phyloP scores from a whole-genome alignment of 177 flowering plant genomes.

The Vitis hybrid region DNA sequence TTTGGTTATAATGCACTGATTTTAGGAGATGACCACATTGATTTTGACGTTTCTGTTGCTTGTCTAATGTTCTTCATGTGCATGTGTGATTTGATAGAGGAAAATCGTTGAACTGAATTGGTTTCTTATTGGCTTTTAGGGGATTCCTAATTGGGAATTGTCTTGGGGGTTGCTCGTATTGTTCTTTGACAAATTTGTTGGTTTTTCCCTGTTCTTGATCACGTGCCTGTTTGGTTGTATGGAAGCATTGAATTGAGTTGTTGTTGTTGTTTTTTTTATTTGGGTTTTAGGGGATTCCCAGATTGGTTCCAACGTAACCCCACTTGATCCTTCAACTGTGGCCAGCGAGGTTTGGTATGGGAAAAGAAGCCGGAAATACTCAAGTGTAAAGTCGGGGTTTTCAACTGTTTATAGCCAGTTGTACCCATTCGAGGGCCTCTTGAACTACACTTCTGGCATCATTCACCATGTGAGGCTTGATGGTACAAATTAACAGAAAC shows the following conservation, averaged over 20 bases:
- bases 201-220: too few species aligned
- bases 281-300: conserved; percentile 72
- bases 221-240: too few species aligned
- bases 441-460: conserved; percentile 88
- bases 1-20: too few species aligned
- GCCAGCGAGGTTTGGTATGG: conserved; percentile 90
- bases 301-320: conserved; percentile 70
- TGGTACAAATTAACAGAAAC: conserved; percentile 36
- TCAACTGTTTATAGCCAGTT: conserved; percentile 72
- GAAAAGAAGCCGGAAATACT: conserved; percentile 55
- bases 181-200: too few species aligned
- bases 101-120: too few species aligned
- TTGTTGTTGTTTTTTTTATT: neutral
- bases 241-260: conserved; percentile 1
- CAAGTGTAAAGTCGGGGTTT: conserved; percentile 38
- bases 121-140: too few species aligned
- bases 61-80: too few species aligned
- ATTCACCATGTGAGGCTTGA: conserved; percentile 85
- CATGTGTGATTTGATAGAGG: too few species aligned
- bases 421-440: conserved; percentile 80
- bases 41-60: too few species aligned
- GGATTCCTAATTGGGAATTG: too few species aligned
- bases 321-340: conserved; percentile 72
- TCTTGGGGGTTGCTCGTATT: too few species aligned
- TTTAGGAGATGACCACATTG: too few species aligned